Base-by-base conservation (phyloP, 306 rosid species). In the Ceratonia siliqua region DNA sequence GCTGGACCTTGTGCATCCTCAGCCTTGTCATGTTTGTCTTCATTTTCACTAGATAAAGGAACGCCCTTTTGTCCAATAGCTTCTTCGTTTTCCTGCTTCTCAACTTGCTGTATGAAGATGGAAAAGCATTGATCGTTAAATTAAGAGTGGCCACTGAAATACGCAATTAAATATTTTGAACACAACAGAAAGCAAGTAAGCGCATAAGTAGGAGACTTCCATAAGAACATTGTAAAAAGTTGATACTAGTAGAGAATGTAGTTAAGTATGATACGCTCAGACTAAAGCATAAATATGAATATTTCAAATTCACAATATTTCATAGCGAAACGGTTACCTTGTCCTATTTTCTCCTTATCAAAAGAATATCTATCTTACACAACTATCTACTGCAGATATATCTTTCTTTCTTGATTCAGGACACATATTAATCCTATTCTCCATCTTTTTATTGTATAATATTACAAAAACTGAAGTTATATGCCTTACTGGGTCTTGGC, bases 81-180 rank as follows among this genome's bases (percentile, higher is more conserved):
- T 20, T 39, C 86, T 55, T 77, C 87, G 15, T 57, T 64, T 24
- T 42, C 55, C 70, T 79, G 58, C 75, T 79, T 77, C 33, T 74
- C 83, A 59, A 66, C 66, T 67, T 73, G 53, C 82, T 82, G 63
- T 15, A 72, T 6, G 11, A 45, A 73, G 5, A 6, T n/a, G 45
- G 11, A 54, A 27, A 65, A 33, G 13, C 74, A 50, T 11, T 32
- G 13, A 50, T 32, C 28, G 1, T 46, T 17, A 17, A 56, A 25
- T 39, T 43, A 56, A 24, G 18, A 27, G 70, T 13, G 22, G 5
- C 45, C 53, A 18, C 73, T n/a, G 13, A 33, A 50, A 33, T 18
- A 50, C 15, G 39, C 5, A 67, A 3, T 67, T 56, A 12, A 45
- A 67, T 25, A 28, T 28, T 67, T 22, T 52, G 28, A 22, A 64